These are phyloP conservation scores for Suillus ampliporus DNA, from an alignment of 768 basidiomycete genomes.

Conservation along the genomic window DNA sequence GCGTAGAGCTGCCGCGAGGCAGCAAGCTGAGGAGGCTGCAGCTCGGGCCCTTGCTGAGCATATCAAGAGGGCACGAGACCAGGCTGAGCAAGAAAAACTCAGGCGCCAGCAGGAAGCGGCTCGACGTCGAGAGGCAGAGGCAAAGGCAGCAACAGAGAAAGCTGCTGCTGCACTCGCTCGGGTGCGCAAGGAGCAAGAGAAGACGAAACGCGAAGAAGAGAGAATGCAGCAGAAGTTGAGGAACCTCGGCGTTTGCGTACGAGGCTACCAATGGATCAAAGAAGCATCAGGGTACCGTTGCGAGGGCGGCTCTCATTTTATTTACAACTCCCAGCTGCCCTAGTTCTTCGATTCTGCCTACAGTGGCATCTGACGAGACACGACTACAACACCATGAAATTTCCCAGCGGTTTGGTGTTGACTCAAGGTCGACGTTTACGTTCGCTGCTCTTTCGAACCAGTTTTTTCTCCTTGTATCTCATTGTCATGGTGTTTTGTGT, in stretches of 20 bases:
- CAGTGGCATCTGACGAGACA: background rate
- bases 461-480: too few relatives aligned
- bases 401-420: too few relatives aligned
- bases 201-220: slow-evolving; percentile 30
- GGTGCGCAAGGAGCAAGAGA: slow-evolving; percentile 33
- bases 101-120: slow-evolving; percentile 25
- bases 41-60: slow-evolving; percentile 23
- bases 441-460: too few relatives aligned
- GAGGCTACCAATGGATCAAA: slow-evolving; percentile 52
- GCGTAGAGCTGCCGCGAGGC: slow-evolving; percentile 21
- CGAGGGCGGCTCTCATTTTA: slow-evolving; percentile 50
- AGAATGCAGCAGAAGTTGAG: slow-evolving; percentile 47
- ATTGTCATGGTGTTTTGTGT: too few relatives aligned
- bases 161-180: slow-evolving; percentile 33
- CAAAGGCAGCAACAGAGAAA: slow-evolving; percentile 24
- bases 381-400: too few relatives aligned
- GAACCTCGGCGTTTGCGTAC: slow-evolving; percentile 54
- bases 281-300: slow-evolving; percentile 50
- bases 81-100: slow-evolving; percentile 24
- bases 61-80: slow-evolving; percentile 24
- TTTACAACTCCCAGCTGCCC: slow-evolving; percentile 37
- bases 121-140: slow-evolving; percentile 21
- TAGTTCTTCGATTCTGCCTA: background rate
- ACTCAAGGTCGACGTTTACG: too few relatives aligned
- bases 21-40: slow-evolving; percentile 14